These are phyloP conservation scores for Hammondia hammondi DNA, from an alignment of 169 alveolate species.

Conservation along the genomic window DNA sequence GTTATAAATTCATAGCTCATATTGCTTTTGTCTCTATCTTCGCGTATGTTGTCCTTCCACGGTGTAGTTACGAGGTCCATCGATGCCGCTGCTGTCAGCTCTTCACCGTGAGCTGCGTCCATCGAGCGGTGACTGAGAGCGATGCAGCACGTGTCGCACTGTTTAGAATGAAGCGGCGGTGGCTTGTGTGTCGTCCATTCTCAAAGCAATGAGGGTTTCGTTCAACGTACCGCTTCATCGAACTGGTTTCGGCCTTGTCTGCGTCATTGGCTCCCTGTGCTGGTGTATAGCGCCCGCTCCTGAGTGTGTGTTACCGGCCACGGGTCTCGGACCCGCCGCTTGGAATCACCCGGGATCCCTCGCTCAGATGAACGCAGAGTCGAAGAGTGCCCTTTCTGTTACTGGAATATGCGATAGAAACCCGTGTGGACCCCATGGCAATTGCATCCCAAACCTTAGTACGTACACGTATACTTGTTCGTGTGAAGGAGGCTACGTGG, in stretches of 20 bases:
- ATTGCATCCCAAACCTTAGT: not conserved
- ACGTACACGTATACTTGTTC: not conserved
- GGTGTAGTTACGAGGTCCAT: not conserved
- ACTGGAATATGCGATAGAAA: not conserved
- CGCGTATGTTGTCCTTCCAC: too few species aligned
- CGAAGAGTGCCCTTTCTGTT: not conserved
- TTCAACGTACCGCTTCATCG: not conserved
- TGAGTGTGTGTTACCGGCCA: not conserved
- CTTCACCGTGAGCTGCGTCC: not conserved
- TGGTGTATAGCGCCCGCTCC: not conserved
- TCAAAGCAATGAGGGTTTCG: not conserved
- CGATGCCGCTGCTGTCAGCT: not conserved
- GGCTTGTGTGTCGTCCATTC: not conserved
- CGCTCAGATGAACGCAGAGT: not conserved
- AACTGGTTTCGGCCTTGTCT: not conserved
- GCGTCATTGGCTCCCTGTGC: not conserved
- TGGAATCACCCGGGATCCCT: not conserved
- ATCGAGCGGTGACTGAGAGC: not conserved
- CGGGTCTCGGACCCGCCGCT: not conserved
- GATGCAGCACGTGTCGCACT: not conserved
- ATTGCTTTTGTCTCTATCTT: too few species aligned
- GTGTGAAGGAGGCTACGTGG: not conserved
- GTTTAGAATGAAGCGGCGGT: not conserved
- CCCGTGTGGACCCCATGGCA: conserved; percentile 2
- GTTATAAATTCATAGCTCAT: too few species aligned